These are phyloP conservation scores for Passalora sequoiae DNA, from an alignment of 2,329 filamentous ascomycete species.

Conservation along the genomic window DNA sequence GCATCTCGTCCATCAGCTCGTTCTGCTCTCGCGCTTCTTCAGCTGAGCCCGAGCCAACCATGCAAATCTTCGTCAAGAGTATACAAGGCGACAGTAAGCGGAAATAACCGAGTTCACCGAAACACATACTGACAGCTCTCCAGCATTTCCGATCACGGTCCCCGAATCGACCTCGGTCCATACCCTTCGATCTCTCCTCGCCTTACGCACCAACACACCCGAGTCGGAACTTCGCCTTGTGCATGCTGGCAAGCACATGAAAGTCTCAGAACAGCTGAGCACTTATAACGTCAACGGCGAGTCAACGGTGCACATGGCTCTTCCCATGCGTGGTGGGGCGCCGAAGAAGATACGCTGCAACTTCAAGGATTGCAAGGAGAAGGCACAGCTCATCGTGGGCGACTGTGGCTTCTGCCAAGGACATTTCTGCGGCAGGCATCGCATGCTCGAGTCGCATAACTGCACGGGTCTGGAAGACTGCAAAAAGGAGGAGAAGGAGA, in stretches of 20 bases:
- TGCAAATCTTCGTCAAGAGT: constrained; percentile 59
- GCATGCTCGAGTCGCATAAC: constrained; percentile 88
- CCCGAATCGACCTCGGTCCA: constrained; percentile 51
- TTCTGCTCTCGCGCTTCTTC: constrained; percentile 36
- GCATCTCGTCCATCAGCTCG: constrained; percentile 42
- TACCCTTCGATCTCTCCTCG: constrained; percentile 53
- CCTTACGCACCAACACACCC: constrained; percentile 52
- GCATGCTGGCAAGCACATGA: constrained; percentile 54
- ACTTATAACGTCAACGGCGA: constrained; percentile 47
- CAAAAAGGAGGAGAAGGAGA: constrained; percentile 93
- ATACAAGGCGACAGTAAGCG: constrained; percentile 54
- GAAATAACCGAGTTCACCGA: constrained; percentile 8
- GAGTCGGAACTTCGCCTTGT: constrained; percentile 51
- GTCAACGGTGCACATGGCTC: constrained; percentile 50
- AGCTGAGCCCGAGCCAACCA: constrained; percentile 47
- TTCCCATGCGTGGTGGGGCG: constrained; percentile 55
- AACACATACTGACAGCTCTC: constrained; percentile 21
- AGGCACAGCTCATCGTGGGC: constrained; percentile 86
- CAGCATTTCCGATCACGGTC: constrained; percentile 55
- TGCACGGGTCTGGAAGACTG: constrained; percentile 92
- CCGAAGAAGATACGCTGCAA: constrained; percentile 78
- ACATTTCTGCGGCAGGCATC: constrained; percentile 91
- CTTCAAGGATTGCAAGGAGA: constrained; percentile 82
- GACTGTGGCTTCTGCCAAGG: constrained; percentile 94
- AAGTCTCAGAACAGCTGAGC: constrained; percentile 40